Base-by-base conservation (phyloP, 495 filamentous ascomycete species). In the Penicillium waksmanii region DNA sequence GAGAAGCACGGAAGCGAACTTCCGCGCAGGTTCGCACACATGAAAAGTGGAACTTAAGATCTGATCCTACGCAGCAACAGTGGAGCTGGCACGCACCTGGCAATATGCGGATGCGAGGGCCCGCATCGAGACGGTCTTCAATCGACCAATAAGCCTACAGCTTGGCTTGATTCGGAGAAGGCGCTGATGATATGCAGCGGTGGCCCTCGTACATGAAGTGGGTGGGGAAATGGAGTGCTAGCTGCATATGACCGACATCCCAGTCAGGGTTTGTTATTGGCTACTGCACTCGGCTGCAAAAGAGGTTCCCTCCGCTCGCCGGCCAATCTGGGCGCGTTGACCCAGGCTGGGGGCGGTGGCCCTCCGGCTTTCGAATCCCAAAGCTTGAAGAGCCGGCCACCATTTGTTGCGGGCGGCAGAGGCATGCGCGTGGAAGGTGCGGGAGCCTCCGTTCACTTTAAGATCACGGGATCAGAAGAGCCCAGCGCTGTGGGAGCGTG, bases 401-500 rank as follows among this genome's bases (percentile, higher is more conserved):
- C 54, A 80, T 79, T 78, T 77, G 77, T 73, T 65, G 65, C 71
- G 61, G 61, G 57, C 51, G 69, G 36, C 63, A 57, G 35, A 59
- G 42, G 58, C 60, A 68, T 68, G 69, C 71, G 71, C 63, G 68
- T 66, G 61, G 58, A 71, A 53, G 64, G 63, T 68, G 67, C 75
- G 76, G 72, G 73, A 72, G 69, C 58, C 66, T 71, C 72, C 68
- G 72, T 73, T 68, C 52, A 69, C 67, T 70, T 70, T 73, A 56
- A 61, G 64, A 71, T 78, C 77, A 80, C 76, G 77, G 71, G 76
- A 80, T 64, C 63, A 65, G 51, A 69, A 44, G 64, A 69, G 67
- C 73, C 77, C 76, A 69, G 66, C 63, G 60, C 65, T 55, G 63
- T 74, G 77, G 68, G 73, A 73, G 66, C 66, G 54, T 70, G 67